Evolutionary conservation across 2,329 filamentous ascomycete species (phyloP).

Genomic region (Aspergillus niger): DNA sequence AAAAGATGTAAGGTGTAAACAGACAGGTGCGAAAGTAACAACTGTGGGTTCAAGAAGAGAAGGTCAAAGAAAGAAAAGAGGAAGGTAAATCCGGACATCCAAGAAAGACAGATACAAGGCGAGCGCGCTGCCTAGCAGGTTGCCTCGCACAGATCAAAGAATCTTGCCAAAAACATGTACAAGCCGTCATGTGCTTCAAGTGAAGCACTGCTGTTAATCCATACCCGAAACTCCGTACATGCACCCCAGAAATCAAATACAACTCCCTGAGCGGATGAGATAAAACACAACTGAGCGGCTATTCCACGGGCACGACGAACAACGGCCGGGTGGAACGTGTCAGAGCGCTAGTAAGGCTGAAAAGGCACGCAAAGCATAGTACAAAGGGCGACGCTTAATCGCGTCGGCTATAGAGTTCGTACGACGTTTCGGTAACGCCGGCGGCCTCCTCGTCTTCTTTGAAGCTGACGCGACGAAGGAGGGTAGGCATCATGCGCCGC

Average conservation of each 20-base stretch:
- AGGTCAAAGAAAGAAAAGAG: constrained; percentile 14
- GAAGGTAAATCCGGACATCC: constrained; percentile 18
- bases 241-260: constrained; percentile 17
- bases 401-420: constrained; percentile 39
- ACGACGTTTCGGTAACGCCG: constrained; percentile 38
- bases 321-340: constrained; percentile 29
- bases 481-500: constrained; percentile 36
- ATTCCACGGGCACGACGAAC: constrained; percentile 23
- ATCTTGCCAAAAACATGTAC: constrained; percentile 31
- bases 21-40: constrained; percentile 14
- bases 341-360: constrained; percentile 19
- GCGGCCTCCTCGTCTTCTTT: constrained; percentile 45
- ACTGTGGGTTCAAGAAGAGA: constrained; percentile 11
- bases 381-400: constrained; percentile 27
- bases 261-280: constrained; percentile 12
- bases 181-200: constrained; percentile 21
- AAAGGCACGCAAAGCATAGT: constrained; percentile 12
- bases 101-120: constrained; percentile 21
- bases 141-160: constrained; percentile 21
- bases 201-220: constrained; percentile 27
- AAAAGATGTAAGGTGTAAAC: constrained; percentile 23
- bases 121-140: constrained; percentile 21
- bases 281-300: constrained; percentile 21
- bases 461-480: constrained; percentile 42
- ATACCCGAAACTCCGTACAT: constrained; percentile 29